Conservation (phyloP, 2,329 filamentous ascomycete genomes). For the Ophiostoma australiae region DNA sequence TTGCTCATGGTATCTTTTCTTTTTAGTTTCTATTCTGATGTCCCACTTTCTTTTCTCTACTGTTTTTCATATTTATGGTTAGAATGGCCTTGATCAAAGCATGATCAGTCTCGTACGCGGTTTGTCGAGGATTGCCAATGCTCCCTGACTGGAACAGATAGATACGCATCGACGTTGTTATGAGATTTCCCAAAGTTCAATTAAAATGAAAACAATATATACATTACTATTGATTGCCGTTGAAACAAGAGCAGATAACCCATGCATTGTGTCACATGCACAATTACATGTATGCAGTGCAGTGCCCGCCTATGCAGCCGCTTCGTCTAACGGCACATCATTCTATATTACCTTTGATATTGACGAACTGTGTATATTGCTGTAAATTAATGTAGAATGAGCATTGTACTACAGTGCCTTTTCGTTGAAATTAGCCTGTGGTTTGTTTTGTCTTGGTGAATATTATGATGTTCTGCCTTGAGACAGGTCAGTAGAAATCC, state of each 20-base stretch:
- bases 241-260: not conserved
- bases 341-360: not conserved
- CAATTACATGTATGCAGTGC: not conserved
- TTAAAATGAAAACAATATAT: not conserved
- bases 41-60: not conserved
- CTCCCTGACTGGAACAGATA: not conserved
- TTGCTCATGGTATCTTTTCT: not conserved
- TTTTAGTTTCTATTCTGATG: not conserved
- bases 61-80: not conserved
- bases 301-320: not conserved
- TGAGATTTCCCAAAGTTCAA: not conserved
- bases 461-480: too few relatives aligned
- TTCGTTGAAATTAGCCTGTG: not conserved
- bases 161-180: not conserved
- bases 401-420: not conserved
- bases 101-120: not conserved
- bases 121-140: not conserved
- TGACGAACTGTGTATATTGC: not conserved
- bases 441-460: too few relatives aligned
- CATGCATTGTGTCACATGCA: not conserved
- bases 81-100: not conserved
- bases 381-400: not conserved
- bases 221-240: not conserved
- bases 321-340: not conserved
- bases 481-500: too few relatives aligned